Evolutionary conservation across 2,329 filamentous ascomycete genomes (phyloP).

Genomic region (Aspergillus sp.): DNA sequence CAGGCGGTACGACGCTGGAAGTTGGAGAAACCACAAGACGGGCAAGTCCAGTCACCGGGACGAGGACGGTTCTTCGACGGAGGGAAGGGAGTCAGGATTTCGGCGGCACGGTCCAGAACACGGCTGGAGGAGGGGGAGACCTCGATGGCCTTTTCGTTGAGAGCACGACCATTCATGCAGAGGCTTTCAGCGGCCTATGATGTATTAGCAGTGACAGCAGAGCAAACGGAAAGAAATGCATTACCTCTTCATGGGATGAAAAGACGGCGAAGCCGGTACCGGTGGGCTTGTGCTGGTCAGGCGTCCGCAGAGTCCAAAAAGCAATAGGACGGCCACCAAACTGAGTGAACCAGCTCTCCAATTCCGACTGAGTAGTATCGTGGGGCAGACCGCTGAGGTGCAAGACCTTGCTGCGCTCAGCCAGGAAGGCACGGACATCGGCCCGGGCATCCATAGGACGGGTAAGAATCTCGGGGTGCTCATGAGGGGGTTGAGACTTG

Average conservation of each 20-base stretch:
- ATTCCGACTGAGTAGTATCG: conserved; percentile 95
- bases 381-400: conserved; percentile 97
- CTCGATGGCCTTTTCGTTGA: conserved; percentile 98
- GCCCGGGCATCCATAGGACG: conserved; percentile 94
- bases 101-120: conserved; percentile 88
- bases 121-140: conserved; percentile 96
- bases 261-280: conserved; percentile 97
- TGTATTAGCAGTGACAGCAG: conserved; percentile 2
- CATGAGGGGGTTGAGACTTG: conserved; percentile 89
- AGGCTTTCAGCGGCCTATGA: conserved; percentile 80
- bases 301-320: conserved; percentile 96
- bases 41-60: conserved; percentile 97
- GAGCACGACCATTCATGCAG: conserved; percentile 96
- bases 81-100: conserved; percentile 94
- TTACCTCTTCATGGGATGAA: conserved; percentile 95
- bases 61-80: conserved; percentile 97
- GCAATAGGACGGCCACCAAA: conserved; percentile 96
- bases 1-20: conserved; percentile 97
- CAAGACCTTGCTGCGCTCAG: conserved; percentile 93
- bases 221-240: conserved; percentile 31
- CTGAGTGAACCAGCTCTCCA: conserved; percentile 99
- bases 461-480: conserved; percentile 90
- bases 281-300: conserved; percentile 99
- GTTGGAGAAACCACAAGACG: conserved; percentile 97
- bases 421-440: conserved; percentile 91